phyloP scores from a whole-genome alignment of 441 rosid species.

The Gossypium schwendimanii region DNA sequence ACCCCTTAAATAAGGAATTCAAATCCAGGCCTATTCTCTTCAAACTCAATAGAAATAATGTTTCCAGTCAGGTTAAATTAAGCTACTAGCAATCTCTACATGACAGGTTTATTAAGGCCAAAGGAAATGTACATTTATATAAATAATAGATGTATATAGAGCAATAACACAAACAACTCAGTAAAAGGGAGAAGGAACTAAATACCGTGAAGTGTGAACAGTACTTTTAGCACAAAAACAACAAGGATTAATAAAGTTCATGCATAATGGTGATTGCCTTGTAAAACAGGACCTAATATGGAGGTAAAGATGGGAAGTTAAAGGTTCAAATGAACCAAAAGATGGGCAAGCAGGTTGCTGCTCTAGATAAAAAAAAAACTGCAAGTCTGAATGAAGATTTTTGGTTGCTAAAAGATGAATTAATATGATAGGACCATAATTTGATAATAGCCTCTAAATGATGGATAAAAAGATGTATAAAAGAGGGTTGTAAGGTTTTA shows the following conservation, averaged over 20 bases:
- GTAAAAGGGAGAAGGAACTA: background rate
- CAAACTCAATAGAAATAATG: background rate
- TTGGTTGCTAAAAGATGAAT: background rate
- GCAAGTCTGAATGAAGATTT: background rate
- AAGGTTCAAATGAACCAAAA: background rate
- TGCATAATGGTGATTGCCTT: background rate
- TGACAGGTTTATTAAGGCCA: background rate
- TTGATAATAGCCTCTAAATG: background rate
- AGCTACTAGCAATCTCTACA: background rate
- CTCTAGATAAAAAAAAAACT: background rate
- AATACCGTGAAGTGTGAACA: background rate
- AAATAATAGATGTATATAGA: background rate
- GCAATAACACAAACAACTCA: background rate
- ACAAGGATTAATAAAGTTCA: background rate
- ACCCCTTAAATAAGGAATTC: background rate
- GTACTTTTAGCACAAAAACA: background rate
- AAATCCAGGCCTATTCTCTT: background rate
- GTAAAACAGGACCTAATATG: background rate
- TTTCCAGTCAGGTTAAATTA: background rate
- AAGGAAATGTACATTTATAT: background rate
- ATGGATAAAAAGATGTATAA: background rate
- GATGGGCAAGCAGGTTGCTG: background rate
- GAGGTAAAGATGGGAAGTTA: background rate
- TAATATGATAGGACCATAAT: background rate
- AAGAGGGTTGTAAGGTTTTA: background rate